These are phyloP conservation scores for Metschnikowia rubicola DNA, from an alignment of 805 yeast genomes.

Conservation along the genomic window DNA sequence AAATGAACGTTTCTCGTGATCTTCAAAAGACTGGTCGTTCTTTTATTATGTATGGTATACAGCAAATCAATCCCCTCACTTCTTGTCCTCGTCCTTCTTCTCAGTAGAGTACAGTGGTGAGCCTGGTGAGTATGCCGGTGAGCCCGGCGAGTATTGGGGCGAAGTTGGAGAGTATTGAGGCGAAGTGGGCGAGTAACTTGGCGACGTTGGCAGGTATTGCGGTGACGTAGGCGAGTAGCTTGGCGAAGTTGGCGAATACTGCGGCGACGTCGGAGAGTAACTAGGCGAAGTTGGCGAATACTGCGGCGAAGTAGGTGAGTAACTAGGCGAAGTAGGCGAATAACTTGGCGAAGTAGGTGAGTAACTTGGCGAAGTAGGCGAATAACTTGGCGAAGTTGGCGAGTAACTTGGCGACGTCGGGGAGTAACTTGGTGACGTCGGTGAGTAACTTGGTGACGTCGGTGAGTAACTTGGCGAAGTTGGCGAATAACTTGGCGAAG, in stretches of 20 bases:
- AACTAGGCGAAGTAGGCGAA: conserved; percentile 26
- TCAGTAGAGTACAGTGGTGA: conserved; percentile 11
- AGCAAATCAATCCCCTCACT: conserved; percentile 7
- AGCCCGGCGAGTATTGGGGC: conserved; percentile 51
- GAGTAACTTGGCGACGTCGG: conserved; percentile 28
- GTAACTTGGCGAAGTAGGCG: conserved; percentile 26
- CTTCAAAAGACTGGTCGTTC: too few species aligned
- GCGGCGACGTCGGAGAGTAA: conserved; percentile 38
- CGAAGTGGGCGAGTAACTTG: conserved; percentile 26
- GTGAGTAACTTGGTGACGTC: conserved; percentile 32
- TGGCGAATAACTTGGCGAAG: conserved; percentile 63
- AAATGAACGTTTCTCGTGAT: too few species aligned
- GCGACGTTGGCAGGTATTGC: conserved; percentile 31
- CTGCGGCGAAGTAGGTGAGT: conserved; percentile 24
- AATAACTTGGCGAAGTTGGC: conserved; percentile 27
- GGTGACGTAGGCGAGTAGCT: conserved; percentile 48
- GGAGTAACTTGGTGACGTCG: conserved; percentile 24
- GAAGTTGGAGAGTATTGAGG: conserved; percentile 33
- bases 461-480: conserved; percentile 73
- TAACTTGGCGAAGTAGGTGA: conserved; percentile 27
- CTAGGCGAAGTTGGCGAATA: conserved; percentile 19
- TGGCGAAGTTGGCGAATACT: conserved; percentile 58
- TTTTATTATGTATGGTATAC: conserved; percentile 6
- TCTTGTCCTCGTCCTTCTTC: conserved; percentile 18
- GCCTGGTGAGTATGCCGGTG: conserved; percentile 44